Conservation (phyloP, 495 filamentous ascomycete genomes). For the Beverwykella pulmonaria region DNA sequence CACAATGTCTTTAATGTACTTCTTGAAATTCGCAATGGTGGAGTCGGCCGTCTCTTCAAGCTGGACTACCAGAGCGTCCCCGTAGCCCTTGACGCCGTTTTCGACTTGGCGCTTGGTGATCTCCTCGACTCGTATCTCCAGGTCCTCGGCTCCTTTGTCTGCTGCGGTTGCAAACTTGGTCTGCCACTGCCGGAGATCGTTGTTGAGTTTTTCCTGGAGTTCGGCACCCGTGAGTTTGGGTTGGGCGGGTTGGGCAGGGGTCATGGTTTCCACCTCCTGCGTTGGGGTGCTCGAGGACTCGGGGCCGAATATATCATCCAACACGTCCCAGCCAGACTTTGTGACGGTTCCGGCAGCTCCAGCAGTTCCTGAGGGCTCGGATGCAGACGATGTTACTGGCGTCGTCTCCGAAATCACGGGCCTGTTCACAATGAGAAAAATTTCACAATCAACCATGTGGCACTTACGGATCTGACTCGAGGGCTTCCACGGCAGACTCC, state of each 20-base stretch:
- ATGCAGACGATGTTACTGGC: background rate
- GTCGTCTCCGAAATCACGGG: slow-evolving; percentile 2
- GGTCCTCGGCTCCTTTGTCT: slow-evolving; percentile 74
- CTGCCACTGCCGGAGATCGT: slow-evolving; percentile 82
- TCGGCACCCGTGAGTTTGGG: slow-evolving; percentile 46
- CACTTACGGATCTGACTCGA: slow-evolving; percentile 51
- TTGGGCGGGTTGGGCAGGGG: slow-evolving; percentile 27
- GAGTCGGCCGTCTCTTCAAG: slow-evolving; percentile 66
- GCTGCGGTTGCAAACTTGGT: slow-evolving; percentile 80
- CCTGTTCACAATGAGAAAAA: background rate
- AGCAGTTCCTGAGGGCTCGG: slow-evolving; percentile 2
- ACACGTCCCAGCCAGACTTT: slow-evolving; percentile 21
- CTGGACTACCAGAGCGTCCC: slow-evolving; percentile 65
- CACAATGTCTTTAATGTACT: slow-evolving; percentile 65
- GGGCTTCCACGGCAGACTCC: slow-evolving; percentile 59
- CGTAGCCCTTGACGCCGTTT: slow-evolving; percentile 65
- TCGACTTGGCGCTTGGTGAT: slow-evolving; percentile 74
- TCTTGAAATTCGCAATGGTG: slow-evolving; percentile 68
- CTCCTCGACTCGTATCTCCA: slow-evolving; percentile 69
- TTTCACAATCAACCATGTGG: background rate
- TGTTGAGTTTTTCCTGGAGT: slow-evolving; percentile 67
- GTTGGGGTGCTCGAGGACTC: slow-evolving; percentile 19
- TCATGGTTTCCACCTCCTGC: background rate
- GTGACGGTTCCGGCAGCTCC: slow-evolving; percentile 2
- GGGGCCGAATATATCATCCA: slow-evolving; percentile 23